Base-by-base conservation (phyloP, 2,329 filamentous ascomycete species). In the Ophiostoma australiae region DNA sequence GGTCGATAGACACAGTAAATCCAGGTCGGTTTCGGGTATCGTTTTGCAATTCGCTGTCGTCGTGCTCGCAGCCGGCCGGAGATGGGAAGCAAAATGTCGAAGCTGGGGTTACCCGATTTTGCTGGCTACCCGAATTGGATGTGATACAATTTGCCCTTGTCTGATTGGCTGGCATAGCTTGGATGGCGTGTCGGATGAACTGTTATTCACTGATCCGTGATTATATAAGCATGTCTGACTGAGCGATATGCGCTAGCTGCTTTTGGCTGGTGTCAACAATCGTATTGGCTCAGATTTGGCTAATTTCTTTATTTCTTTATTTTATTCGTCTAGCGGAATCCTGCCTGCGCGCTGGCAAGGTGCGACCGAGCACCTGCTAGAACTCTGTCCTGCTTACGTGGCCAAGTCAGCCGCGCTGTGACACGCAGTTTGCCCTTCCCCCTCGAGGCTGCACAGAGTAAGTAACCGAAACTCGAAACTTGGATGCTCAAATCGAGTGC, bases 81-180 rank as follows among this genome's bases (percentile, higher is more conserved):
- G 72, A 63, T 69, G 71, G 67, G 69, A 67, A 71, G 67, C 31
- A 67, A 48, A 67, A 27, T 20, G 39, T 31, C 37, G 44, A 41
- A 39, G 65, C 31, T 37, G 65, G 55, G 37, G 35, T 20, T 65
- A 48, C 68, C 63, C 63, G 63, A 61, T 74, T 73, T 72, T 73
- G 44, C 67, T 68, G 68, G 4, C 44, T n/a, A 63, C 23, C 52
- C 52, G 27, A n/a, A 70, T 39, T 66, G 63, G 63, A 31, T 67
- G 65, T 71, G 65, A 73, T 69, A 73, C 73, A 72, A 74, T 74
- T 74, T 71, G 71, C 71, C 48, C 68, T 27, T 27, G 65, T 37
- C 20, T 70, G 73, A 74, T 74, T 73, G 73, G 73, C 71, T 73
- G 72, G 52, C 39, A 8, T n/a, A 63, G 33, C 68, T 33, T 20